phyloP scores from a whole-genome alignment of 768 basidiomycete genomes.

The Boletus patriciae region DNA sequence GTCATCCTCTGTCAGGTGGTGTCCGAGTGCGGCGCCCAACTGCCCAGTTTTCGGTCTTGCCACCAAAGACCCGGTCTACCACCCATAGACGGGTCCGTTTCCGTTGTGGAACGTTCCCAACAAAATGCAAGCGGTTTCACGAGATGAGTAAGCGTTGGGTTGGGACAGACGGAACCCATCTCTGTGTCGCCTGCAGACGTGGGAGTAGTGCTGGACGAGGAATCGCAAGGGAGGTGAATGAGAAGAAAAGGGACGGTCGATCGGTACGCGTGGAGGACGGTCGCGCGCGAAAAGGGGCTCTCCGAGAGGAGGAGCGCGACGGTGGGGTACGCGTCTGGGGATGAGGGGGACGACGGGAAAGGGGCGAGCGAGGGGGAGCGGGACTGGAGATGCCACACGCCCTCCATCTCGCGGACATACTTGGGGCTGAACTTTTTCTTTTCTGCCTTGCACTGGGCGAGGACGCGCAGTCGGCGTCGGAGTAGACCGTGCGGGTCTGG shows the following conservation, averaged over 20 bases:
- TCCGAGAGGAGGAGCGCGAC: constrained; percentile 82
- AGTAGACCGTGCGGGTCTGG: constrained; percentile 14
- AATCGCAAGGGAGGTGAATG: constrained; percentile 63
- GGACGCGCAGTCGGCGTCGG: constrained; percentile 64
- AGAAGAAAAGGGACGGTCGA: constrained; percentile 80
- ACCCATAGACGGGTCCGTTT: neutral
- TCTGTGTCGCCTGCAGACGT: neutral
- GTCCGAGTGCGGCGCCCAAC: constrained; percentile 19
- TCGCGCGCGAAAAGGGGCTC: constrained; percentile 72
- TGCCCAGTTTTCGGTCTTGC: constrained; percentile 20
- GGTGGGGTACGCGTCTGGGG: constrained; percentile 7
- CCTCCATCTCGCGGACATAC: constrained; percentile 87
- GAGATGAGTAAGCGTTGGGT: constrained; percentile 21
- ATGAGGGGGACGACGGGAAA: neutral
- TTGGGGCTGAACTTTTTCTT: constrained; percentile 77
- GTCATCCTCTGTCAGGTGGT: neutral
- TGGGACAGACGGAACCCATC: constrained; percentile 19
- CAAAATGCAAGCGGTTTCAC: constrained; percentile 21
- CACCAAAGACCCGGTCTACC: constrained; percentile 47
- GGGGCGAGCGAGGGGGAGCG: neutral
- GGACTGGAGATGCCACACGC: constrained; percentile 57
- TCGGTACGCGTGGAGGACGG: constrained; percentile 67
- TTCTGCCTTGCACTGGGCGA: constrained; percentile 92
- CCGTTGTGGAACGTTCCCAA: constrained; percentile 20
- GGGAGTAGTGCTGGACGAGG: neutral